Base-by-base conservation (phyloP, 108 stramenopile genomes). In the Cyclostephanos invisitatus region DNA sequence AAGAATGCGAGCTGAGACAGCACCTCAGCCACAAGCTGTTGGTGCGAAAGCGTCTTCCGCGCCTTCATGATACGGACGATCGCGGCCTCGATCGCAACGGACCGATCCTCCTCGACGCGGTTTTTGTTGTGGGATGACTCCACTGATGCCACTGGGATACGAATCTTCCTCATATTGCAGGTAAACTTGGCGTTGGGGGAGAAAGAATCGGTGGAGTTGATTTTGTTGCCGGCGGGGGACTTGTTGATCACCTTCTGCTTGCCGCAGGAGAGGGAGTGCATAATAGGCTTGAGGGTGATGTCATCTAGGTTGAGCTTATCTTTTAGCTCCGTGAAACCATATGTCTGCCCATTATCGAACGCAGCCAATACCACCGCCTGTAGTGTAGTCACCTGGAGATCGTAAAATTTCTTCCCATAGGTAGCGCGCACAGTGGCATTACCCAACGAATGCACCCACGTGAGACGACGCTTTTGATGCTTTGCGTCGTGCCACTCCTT, bases 31-130 rank as follows among this genome's bases (percentile, higher is more conserved):
- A 98, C 72, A 8, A 99, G 86, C 69, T 98, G 95, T 73, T 98
- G 97, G 79, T 99, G 99, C 29, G 91, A 80, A 50, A 98, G 86
- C 14, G 96, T 93, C 85, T 98, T 98, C 67, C 97, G 84, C n/a
- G 97, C 97, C 84, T 99, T 99, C 99, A 99, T 99, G 83, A 97
- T 99, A 68, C 99, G 95, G 10, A 99, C 99, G 76, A 98, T 96
- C 28, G 98, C 96, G 44, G 99, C 99, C 85, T 99, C 99, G 66
- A 99, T 99, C 25, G 98, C 97, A 83, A 92, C 84, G 22, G 90
- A 80, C 21, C 98, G 85, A 84, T 99, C 99, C 70, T 98, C 99
- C 85, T 98, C 96, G 2, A 99, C 97, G 9, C 93, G 78, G 80
- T 97, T 98, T 28, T 95, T 95, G 85, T 96, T 98, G 87, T 95